A percentile compares a stretch with the other conserved stretches of the same genome.
Evolutionary conservation across 2,329 filamentous ascomycete genomes (phyloP).

Genomic region (Arthrobotrys pseudoclavata): DNA sequence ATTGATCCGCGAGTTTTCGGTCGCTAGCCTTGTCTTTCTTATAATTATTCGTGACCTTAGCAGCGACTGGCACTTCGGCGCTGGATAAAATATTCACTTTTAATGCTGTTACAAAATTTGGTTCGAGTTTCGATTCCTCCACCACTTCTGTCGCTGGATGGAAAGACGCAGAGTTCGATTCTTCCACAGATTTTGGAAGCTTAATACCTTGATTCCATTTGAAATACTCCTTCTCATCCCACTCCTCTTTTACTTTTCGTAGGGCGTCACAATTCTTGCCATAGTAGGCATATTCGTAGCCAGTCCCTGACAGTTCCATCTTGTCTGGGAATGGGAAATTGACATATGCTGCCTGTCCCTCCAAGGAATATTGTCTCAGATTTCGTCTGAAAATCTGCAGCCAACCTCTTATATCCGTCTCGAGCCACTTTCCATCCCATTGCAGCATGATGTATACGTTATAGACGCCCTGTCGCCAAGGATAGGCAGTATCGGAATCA

Average conservation of each 20-base stretch:
- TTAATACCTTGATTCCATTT: constrained; percentile 63
- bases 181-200: constrained; percentile 26
- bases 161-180: background rate
- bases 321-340: constrained; percentile 64
- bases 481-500: constrained; percentile 63
- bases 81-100: background rate
- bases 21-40: background rate
- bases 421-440: constrained; percentile 65
- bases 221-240: constrained; percentile 64
- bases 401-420: constrained; percentile 63
- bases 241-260: constrained; percentile 63
- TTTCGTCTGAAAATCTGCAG: constrained; percentile 62
- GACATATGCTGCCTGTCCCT: constrained; percentile 62
- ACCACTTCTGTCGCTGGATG: too few relatives aligned
- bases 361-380: constrained; percentile 62
- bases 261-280: constrained; percentile 63
- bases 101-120: too few relatives aligned
- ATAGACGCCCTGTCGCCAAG: constrained; percentile 64
- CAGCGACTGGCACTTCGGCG: background rate
- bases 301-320: background rate
- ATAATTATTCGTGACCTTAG: background rate
- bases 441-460: constrained; percentile 64
- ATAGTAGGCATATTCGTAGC: constrained; percentile 64
- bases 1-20: background rate
- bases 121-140: too few relatives aligned